Base-by-base conservation (phyloP, 2,329 filamentous ascomycete genomes). In the Furcasterigmium sp. region DNA sequence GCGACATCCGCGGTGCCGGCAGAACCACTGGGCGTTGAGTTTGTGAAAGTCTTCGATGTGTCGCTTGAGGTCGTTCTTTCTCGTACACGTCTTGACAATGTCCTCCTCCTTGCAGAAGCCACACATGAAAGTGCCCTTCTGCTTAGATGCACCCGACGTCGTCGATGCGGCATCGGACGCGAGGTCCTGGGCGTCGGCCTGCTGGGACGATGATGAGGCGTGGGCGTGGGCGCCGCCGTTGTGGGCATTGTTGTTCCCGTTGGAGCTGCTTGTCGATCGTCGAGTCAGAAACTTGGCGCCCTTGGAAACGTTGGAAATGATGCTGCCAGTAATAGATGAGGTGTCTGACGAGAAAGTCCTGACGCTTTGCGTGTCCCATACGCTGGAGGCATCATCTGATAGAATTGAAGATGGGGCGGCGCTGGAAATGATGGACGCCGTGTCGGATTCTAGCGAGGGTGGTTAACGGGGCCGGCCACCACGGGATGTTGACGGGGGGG, bases 41-140 rank as follows among this genome's bases (percentile, higher is more conserved):
- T 69, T 67, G 51, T 73, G 70, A 41, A 71, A 72, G 46, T 70
- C 64, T 43, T 71, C 67, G 26, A 73, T 70, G 42, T 73, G 70
- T 11, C 70, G 64, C 51, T 72, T 72, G 38, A 73, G 55, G 44
- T 73, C 70, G 46, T 72, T 70, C 48, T 71, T 70, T 11, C 69
- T 65, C 6, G 66, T 69, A 47, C 67, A 70, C 4, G 67, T 67
- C 51, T 68, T 64, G 41, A 60, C 51, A 41, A 70, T 67, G 35
- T 56, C 55, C 42, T 62, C 62, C 49, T 72, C 69, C 29, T 60
- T 59, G 50, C 69, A 72, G 43, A 71, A 70, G 9, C 59, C 56
- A 44, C 59, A 63, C 44, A 64, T 63, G 48, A 69, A 60, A 6
- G 62, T 58, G 10, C 61, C 58, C 41, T 65, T 66, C 38, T 64